Evolutionary conservation across 108 stramenopile genomes (phyloP).

Genomic region (Nitzschia sp.): DNA sequence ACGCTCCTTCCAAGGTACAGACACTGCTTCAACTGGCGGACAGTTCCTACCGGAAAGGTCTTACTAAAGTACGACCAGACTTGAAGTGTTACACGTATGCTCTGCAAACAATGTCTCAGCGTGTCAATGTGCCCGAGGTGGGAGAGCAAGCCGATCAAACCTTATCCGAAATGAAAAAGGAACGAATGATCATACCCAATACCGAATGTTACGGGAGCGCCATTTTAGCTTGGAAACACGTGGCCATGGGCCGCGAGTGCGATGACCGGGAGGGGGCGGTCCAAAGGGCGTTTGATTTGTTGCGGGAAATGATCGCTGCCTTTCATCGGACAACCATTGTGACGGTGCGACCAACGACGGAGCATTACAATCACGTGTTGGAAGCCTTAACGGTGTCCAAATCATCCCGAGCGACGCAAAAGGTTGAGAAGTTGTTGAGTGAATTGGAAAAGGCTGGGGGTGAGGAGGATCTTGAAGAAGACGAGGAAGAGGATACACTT

Average conservation of each 20-base stretch:
- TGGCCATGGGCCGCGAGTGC: conserved; percentile 39
- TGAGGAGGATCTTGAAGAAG: not conserved
- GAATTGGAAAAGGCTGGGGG: conserved; percentile 20
- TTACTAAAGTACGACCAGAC: conserved; percentile 53
- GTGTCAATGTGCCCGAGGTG: conserved; percentile 40
- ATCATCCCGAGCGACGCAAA: conserved; percentile 29
- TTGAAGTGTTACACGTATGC: conserved; percentile 62
- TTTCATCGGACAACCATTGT: conserved; percentile 61
- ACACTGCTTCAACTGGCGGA: conserved; percentile 63
- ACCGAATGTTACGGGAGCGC: conserved; percentile 69
- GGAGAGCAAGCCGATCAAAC: conserved; percentile 52
- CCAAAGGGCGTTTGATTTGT: conserved; percentile 48
- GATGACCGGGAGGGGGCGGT: conserved; percentile 44
- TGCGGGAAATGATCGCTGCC: conserved; percentile 65
- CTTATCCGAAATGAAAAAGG: conserved; percentile 62
- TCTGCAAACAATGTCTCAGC: conserved; percentile 39
- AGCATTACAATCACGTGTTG: conserved; percentile 73
- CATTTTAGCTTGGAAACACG: conserved; percentile 67
- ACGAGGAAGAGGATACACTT: not conserved
- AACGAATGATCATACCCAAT: conserved; percentile 63
- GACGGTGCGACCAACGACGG: conserved; percentile 46
- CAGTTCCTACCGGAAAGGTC: conserved; percentile 39
- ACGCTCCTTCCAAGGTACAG: conserved; percentile 59
- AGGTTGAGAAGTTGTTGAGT: conserved; percentile 24
- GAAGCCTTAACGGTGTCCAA: conserved; percentile 57